Evolutionary conservation across 345 rosid species (phyloP).

Genomic region (Raphanus sativus): DNA sequence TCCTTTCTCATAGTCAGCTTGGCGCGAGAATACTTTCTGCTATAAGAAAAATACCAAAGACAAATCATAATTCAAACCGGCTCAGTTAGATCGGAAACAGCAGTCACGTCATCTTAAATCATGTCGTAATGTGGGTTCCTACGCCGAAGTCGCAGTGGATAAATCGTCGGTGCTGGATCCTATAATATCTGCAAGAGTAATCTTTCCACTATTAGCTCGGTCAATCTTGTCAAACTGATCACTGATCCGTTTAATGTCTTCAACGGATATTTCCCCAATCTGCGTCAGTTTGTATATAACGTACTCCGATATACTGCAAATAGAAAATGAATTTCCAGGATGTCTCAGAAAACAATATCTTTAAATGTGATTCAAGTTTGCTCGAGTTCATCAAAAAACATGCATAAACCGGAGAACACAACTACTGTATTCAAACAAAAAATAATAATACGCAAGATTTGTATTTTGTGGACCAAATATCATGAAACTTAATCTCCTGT

Average conservation of each 20-base stretch:
- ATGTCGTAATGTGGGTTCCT: conserved; percentile 12
- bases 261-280: conserved; percentile 67
- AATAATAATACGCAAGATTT: too few relatives aligned
- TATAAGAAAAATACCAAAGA: neutral
- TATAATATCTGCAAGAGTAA: conserved; percentile 72
- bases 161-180: conserved; percentile 26
- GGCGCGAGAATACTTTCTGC: neutral
- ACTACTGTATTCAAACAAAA: too few relatives aligned
- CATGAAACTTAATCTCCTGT: too few relatives aligned
- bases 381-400: too few relatives aligned
- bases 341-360: neutral
- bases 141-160: conserved; percentile 20
- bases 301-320: conserved; percentile 66
- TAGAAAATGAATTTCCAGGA: neutral
- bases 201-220: conserved; percentile 67
- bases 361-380: too few relatives aligned
- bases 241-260: conserved; percentile 58
- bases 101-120: neutral
- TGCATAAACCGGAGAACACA: too few relatives aligned
- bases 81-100: neutral
- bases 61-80: neutral
- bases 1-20: neutral
- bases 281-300: conserved; percentile 79
- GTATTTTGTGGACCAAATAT: too few relatives aligned
- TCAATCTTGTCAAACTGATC: conserved; percentile 68